Conservation (phyloP, 2,329 filamentous ascomycete genomes). For the Graphilbum fragrans region DNA sequence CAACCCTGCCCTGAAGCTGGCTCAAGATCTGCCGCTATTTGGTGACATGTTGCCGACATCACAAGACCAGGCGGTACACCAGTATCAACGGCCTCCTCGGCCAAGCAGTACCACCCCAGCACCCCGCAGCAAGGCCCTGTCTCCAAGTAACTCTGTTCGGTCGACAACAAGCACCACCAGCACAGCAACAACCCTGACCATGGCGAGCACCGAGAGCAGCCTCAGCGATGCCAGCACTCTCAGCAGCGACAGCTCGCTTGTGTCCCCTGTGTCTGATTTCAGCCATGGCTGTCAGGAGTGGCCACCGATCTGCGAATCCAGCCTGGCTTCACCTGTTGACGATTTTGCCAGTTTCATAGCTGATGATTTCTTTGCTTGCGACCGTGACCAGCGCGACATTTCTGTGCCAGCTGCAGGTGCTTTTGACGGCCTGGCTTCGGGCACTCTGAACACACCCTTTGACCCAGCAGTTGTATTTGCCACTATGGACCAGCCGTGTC, state of each 20-base stretch:
- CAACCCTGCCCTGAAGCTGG: background rate
- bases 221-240: conserved; percentile 14
- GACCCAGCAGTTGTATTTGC: background rate
- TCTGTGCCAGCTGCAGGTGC: background rate
- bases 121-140: conserved; percentile 28
- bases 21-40: background rate
- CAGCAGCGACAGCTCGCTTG: conserved; percentile 19
- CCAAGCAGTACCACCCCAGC: conserved; percentile 13
- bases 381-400: background rate
- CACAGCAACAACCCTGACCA: conserved; percentile 10
- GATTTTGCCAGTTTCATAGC: conserved; percentile 19
- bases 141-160: conserved; percentile 34
- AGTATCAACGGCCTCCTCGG: background rate
- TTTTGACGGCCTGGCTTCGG: too few relatives aligned
- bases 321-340: conserved; percentile 32
- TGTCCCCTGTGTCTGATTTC: conserved; percentile 36
- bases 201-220: conserved; percentile 2
- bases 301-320: conserved; percentile 26
- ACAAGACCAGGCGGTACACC: background rate
- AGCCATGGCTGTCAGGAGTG: conserved; percentile 26
- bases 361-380: conserved; percentile 15
- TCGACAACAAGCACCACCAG: conserved; percentile 28
- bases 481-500: too few relatives aligned
- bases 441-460: too few relatives aligned
- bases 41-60: background rate